Percentiles rank a stretch among this genome's conserved stretches.
Conservation (phyloP, 306 rosid genomes). For the Boehmeria nivea region DNA sequence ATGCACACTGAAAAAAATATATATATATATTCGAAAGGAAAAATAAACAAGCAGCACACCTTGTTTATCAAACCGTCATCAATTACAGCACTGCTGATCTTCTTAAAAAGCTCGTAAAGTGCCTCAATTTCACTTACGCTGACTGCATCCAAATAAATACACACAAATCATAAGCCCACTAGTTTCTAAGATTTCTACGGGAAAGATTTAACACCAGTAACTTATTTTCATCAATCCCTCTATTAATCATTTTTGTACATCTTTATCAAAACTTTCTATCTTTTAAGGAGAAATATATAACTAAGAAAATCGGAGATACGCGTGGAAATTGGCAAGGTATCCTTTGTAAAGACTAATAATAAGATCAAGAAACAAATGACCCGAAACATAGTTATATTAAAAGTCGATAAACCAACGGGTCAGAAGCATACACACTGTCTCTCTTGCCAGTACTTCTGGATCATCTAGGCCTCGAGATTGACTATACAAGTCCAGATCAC, state of each 20-base stretch:
- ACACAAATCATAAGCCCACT: neutral
- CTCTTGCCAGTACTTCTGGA: neutral
- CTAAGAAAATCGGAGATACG: too few relatives aligned
- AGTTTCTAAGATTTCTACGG: too few relatives aligned
- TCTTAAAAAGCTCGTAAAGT: constrained; percentile 92
- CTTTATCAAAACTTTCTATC: too few relatives aligned
- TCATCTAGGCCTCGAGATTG: constrained; percentile 1
- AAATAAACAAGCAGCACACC: constrained; percentile 38
- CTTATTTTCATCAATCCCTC: too few relatives aligned
- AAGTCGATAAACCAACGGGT: neutral
- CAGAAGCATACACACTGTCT: neutral
- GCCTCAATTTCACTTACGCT: constrained; percentile 99
- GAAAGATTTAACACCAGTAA: too few relatives aligned
- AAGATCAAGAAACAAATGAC: too few relatives aligned
- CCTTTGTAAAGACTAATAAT: too few relatives aligned
- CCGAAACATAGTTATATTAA: too few relatives aligned
- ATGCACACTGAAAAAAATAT: neutral
- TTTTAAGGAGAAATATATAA: too few relatives aligned
- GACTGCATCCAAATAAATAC: constrained; percentile 44
- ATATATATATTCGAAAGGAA: neutral
- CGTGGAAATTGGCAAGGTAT: too few relatives aligned
- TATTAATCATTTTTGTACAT: too few relatives aligned
- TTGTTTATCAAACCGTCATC: constrained; percentile 95
- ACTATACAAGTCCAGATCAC: constrained; percentile 7
- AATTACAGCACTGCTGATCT: constrained; percentile 93